Evolutionary conservation across 148 eudicot species (phyloP), one percentile per base, ranked within the genome.

Genomic region (Rhododendron ovatum): DNA sequence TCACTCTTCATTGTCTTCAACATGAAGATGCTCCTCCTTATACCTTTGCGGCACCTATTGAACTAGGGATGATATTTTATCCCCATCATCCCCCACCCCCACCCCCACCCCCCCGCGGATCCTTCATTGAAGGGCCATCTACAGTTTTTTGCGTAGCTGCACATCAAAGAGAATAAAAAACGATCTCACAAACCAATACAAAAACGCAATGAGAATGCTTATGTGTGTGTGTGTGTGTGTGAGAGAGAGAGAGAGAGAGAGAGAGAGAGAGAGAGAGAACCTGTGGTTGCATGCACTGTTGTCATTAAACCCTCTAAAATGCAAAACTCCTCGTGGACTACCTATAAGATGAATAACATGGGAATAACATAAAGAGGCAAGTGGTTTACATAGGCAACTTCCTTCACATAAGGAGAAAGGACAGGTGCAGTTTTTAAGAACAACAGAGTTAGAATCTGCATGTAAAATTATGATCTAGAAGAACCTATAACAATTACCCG

Each of bases 31-130:
- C 48, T n/a, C n/a, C 59, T 53, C 15, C 24, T 71, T 26, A 80
- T 91, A 97, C 98, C 96, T 97, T 97, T 47, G 99, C 99, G 84
- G 99, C 99, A 89, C 98, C 98, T 87, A 98, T 97, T 22, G 99
- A 97, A 87, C 99, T 97, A 80, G 98, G 99, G 87, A 97, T 53
- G 57, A 53, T 53, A 14, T 53, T 15, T 15, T 15, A 17, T 53
- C 59, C 59, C 30, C 30, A 30, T 30, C 30, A 0, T 30, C 55
- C 15, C 55, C 15, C 15, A 17, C 55, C 15, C 15, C 55, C 55
- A 15, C 59, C 59, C 5, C 59, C 18, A 5, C 59, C 39, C 39
- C 39, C 39, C 4, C 39, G 0, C 2, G 39, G 15, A 14, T 53
- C 57, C 57, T 53, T 53, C 57, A 53, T 53, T 1, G 57, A 53